Evolutionary conservation across 2,329 filamentous ascomycete genomes (phyloP), one percentile per base, ranked within the genome.

Genomic region (Paraconiothyrium brasiliense): DNA sequence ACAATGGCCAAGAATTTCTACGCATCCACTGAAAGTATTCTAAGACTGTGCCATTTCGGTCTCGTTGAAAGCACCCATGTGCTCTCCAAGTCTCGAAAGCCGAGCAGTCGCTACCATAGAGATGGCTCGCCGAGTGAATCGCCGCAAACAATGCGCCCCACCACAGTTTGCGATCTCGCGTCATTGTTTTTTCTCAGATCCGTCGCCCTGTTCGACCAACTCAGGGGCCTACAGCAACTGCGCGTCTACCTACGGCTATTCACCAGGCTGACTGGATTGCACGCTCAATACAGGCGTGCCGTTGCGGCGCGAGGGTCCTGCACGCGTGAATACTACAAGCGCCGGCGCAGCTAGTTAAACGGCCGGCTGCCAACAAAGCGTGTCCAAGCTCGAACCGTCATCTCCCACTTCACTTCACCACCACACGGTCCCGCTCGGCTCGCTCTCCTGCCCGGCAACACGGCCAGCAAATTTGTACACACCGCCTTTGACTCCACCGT

Each of bases 301-400:
- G 69, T 69, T 65, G 52, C 58, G 60, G 67, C 59, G 59, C 58
- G 50, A 65, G 62, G 63, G 59, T 57, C 67, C 62, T 60, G 51
- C 59, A 57, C 59, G 61, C 66, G 67, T 71, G 59, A 61, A 64
- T 61, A 54, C 55, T 55, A 67, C 55, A 65, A 61, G 63, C 64
- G 63, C 65, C 64, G 63, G 55, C 58, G 59, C 41, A 56, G 20
- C 54, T 56, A 56, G 54, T 24, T 34, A 34, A 60, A 61, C 52
- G 43, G 32, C 34, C 52, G 43, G 32, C 34, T 59, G 66, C 66
- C 63, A 67, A 62, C 60, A 63, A 67, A 70, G 67, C 74, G 43
- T 30, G 27, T 47, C 32, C 43, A 24, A 56, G 74, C 74, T 72
- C 75, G 70, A 69, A 74, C 72, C 71, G 10, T 59, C 56, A 63